Evolutionary conservation across 129 eudicot genomes (phyloP).

Genomic region (Helianthus annuus): HanXRQr2.0-SUNRISE NC_035434.2:125511965-125512464

Average conservation of each 20-base stretch:
- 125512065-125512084: too few species aligned
- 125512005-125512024: conserved; percentile 16
- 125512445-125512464: neutral
- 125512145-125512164: too few species aligned
- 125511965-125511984: conserved; percentile 6
- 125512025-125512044: neutral
- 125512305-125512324: neutral
- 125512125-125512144: too few species aligned
- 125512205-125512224: neutral
- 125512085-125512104: neutral
- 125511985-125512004: neutral
- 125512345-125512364: conserved; percentile 24
- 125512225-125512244: neutral
- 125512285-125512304: neutral
- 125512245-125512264: neutral
- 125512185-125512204: too few species aligned
- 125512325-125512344: conserved; percentile 10
- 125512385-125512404: neutral
- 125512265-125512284: neutral
- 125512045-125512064: too few species aligned
- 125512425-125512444: neutral
- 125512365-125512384: neutral
- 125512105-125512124: neutral
- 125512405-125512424: neutral
- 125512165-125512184: too few species aligned